These are phyloP conservation scores for Kazachstania sp. DNA, from an alignment of 1,139 yeast genomes.

Conservation along the genomic window DNA sequence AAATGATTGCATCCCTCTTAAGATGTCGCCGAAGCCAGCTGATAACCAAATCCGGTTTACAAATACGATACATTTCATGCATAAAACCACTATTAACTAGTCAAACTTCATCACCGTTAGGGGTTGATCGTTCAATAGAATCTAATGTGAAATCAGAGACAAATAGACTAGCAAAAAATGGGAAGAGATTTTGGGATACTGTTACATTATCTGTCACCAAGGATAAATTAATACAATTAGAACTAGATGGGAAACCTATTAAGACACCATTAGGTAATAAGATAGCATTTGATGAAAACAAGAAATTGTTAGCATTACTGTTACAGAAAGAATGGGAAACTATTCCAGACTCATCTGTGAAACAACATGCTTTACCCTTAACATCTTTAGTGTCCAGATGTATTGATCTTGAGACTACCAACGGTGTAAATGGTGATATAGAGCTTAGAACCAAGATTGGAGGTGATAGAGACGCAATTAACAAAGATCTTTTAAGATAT, in stretches of 20 bases:
- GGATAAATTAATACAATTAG: constrained; percentile 39
- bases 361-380: constrained; percentile 73
- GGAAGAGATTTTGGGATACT: constrained; percentile 77
- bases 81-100: neutral
- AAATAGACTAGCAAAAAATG: constrained; percentile 52
- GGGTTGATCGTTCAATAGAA: constrained; percentile 41
- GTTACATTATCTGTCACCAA: constrained; percentile 40
- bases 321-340: constrained; percentile 84
- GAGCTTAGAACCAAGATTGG: constrained; percentile 56
- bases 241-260: constrained; percentile 65
- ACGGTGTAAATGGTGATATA: constrained; percentile 30
- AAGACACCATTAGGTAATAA: constrained; percentile 79
- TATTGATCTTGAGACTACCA: constrained; percentile 48
- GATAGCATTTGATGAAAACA: constrained; percentile 52
- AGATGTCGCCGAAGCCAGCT: neutral
- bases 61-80: neutral
- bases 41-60: neutral
- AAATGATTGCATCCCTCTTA: neutral
- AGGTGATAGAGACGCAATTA: constrained; percentile 43
- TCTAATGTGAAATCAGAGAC: constrained; percentile 53
- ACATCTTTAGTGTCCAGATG: constrained; percentile 85
- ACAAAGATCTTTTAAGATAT: constrained; percentile 57
- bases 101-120: constrained; percentile 12
- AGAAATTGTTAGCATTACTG: constrained; percentile 60
- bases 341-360: constrained; percentile 61